phyloP scores from a whole-genome alignment of 2,329 filamentous ascomycete species.

The Aspergillus fischeri region DNA sequence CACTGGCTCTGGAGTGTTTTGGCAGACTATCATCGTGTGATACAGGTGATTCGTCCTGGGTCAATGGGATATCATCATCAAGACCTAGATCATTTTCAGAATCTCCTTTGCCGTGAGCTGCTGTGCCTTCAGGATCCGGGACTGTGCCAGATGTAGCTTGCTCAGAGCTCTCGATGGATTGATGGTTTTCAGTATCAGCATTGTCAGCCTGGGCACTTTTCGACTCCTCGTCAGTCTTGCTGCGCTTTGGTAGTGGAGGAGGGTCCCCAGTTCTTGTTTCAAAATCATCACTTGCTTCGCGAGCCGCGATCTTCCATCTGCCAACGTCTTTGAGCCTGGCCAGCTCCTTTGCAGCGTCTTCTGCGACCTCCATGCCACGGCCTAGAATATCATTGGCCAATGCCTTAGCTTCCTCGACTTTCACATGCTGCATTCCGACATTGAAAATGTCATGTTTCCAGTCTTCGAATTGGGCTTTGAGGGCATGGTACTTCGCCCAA shows the following conservation, averaged over 20 bases:
- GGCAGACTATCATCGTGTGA: background rate
- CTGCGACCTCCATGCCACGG: conserved; percentile 74
- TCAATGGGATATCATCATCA: background rate
- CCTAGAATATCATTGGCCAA: conserved; percentile 68
- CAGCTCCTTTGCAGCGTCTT: conserved; percentile 75
- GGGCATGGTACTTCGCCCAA: conserved; percentile 89
- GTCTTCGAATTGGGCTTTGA: conserved; percentile 76
- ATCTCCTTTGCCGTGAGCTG: background rate
- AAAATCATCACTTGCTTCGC: conserved; percentile 75
- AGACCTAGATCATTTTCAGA: background rate
- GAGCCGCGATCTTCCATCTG: conserved; percentile 73
- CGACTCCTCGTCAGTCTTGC: background rate
- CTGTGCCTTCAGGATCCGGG: too few species aligned
- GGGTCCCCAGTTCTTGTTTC: conserved; percentile 53
- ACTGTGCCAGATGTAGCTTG: too few species aligned
- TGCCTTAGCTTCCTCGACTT: conserved; percentile 63
- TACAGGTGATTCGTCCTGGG: background rate
- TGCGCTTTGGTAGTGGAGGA: conserved; percentile 26
- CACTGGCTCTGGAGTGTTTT: background rate
- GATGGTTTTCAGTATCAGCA: too few species aligned
- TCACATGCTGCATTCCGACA: conserved; percentile 69
- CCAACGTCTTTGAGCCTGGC: conserved; percentile 76
- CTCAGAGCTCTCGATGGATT: too few species aligned
- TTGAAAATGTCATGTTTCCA: conserved; percentile 81
- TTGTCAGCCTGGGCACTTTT: background rate